phyloP scores from a whole-genome alignment of 768 basidiomycete genomes.

The Russula ochroleuca region DNA sequence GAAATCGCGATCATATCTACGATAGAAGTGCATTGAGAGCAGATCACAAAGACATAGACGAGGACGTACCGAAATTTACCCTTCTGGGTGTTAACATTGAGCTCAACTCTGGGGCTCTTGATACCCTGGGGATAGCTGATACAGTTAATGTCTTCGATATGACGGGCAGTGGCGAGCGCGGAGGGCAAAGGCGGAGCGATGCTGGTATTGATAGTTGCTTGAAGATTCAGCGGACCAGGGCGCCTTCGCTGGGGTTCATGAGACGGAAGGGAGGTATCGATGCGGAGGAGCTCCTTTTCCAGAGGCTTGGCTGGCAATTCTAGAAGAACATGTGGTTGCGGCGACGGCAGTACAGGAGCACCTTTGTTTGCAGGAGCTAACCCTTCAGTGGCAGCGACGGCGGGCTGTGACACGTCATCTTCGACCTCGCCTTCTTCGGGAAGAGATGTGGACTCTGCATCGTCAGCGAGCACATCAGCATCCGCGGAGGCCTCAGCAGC shows the following conservation, averaged over 20 bases:
- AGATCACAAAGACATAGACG: background rate
- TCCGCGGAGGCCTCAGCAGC: slow-evolving; percentile 40
- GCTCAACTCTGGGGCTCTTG: slow-evolving; percentile 74
- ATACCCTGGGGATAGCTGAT: slow-evolving; percentile 82
- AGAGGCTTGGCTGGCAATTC: slow-evolving; percentile 45
- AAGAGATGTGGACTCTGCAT: slow-evolving; percentile 35
- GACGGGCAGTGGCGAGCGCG: slow-evolving; percentile 74
- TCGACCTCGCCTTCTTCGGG: slow-evolving; percentile 48
- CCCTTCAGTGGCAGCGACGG: slow-evolving; percentile 23
- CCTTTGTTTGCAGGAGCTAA: slow-evolving; percentile 1
- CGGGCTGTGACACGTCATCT: slow-evolving; percentile 36
- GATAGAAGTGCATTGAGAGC: slow-evolving; percentile 4
- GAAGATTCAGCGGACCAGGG: slow-evolving; percentile 72
- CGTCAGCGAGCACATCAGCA: slow-evolving; percentile 35
- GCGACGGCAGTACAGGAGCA: slow-evolving; percentile 28
- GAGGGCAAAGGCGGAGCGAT: slow-evolving; percentile 51
- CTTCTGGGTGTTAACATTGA: slow-evolving; percentile 77
- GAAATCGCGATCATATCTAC: slow-evolving; percentile 95
- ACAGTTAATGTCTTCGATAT: slow-evolving; percentile 75
- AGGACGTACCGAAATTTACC: slow-evolving; percentile 77
- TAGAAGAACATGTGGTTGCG: slow-evolving; percentile 37
- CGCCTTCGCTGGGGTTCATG: slow-evolving; percentile 47
- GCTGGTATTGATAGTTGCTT: slow-evolving; percentile 43
- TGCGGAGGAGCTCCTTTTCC: slow-evolving; percentile 55
- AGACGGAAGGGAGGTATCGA: slow-evolving; percentile 53